A percentile compares a stretch with the other conserved stretches of the same genome.
These are phyloP conservation scores for Herpetomonas samuelpessoai DNA, from an alignment of 208 protist genomes.

Conservation along the genomic window DNA sequence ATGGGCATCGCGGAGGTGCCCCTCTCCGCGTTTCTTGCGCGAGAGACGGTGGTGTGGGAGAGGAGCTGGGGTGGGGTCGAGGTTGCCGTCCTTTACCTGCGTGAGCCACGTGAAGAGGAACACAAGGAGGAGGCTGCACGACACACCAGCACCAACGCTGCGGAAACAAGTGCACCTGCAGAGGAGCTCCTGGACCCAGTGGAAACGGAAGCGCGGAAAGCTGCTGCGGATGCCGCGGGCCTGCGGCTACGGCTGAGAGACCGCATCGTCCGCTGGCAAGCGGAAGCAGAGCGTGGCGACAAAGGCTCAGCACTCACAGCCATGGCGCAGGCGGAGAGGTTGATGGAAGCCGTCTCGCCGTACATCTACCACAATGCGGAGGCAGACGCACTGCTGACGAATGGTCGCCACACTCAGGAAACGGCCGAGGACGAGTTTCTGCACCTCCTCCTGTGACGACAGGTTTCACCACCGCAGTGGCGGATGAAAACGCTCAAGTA, in stretches of 20 bases:
- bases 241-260: not conserved
- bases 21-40: constrained; percentile 27
- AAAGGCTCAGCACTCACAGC: no score
- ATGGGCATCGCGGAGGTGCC: constrained; percentile 38
- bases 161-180: not conserved
- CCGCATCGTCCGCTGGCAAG: not conserved
- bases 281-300: no score
- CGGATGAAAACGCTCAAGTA: no score
- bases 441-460: constrained; percentile 2
- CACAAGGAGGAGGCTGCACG: no score
- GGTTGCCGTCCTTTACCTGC: constrained; percentile 35
- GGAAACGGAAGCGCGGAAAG: not conserved
- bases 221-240: not conserved
- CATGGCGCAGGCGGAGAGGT: not conserved
- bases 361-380: not conserved
- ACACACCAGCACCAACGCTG: not conserved
- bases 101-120: not conserved
- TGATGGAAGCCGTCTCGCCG: not conserved
- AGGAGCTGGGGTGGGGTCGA: constrained; percentile 43
- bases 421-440: constrained; percentile 8
- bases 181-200: not conserved
- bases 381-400: not conserved
- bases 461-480: not conserved
- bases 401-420: no score
- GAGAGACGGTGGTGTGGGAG: constrained; percentile 8